Percentiles rank a stretch among this genome's conserved stretches.
These are phyloP conservation scores for Saksenaea oblongispora DNA, from an alignment of 371 early-diverging fungal genomes.

Conservation along the genomic window DNA sequence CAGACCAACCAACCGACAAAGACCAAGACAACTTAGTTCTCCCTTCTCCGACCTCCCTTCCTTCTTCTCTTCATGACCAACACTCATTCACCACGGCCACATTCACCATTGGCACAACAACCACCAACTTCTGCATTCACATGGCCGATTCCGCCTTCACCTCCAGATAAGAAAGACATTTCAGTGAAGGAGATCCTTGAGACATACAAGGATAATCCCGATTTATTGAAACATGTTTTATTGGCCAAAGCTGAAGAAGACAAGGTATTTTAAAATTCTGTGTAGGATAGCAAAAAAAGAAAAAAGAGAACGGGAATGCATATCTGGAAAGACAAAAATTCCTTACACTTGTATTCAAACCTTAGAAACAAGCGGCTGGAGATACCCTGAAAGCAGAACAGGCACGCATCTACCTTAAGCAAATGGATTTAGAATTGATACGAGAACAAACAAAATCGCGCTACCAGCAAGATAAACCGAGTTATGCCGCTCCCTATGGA, in stretches of 20 bases:
- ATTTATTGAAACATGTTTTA: constrained; percentile 31
- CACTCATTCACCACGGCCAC: constrained; percentile 3
- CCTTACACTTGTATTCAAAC: neutral
- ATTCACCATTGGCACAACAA: constrained; percentile 2
- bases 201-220: constrained; percentile 33
- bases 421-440: constrained; percentile 40
- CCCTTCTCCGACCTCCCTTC: neutral
- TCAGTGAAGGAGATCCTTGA: constrained; percentile 34
- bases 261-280: constrained; percentile 32
- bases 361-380: constrained; percentile 43
- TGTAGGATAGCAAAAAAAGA: neutral
- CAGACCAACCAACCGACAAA: neutral
- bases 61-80: constrained; percentile 12
- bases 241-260: constrained; percentile 51
- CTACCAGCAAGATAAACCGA: constrained; percentile 10
- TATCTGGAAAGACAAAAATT: neutral
- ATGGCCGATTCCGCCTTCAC: constrained; percentile 17
- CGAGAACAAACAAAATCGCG: constrained; percentile 32
- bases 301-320: neutral
- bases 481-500: constrained; percentile 16
- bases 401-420: constrained; percentile 36
- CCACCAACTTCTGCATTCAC: constrained; percentile 18
- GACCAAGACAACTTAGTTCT: neutral
- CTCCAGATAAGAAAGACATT: constrained; percentile 20
- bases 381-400: constrained; percentile 41